Conservation (phyloP, 2,329 filamentous ascomycete genomes). For the Calonectria leucothoes region DNA sequence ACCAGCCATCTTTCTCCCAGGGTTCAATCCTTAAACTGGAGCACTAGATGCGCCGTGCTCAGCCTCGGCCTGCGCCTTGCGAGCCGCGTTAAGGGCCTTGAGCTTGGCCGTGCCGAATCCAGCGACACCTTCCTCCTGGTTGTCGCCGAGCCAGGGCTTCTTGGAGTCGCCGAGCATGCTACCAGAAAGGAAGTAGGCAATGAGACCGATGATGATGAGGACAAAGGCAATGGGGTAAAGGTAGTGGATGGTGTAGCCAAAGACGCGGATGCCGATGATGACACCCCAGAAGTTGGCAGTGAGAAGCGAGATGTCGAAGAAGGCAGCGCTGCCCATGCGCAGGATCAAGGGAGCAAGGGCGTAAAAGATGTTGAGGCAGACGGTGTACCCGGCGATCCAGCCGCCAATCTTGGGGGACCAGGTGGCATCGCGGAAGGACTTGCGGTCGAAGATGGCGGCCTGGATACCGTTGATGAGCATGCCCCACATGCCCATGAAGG, state of each 20-base stretch:
- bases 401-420: slow-evolving; percentile 79
- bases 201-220: slow-evolving; percentile 85
- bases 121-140: slow-evolving; percentile 83
- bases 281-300: slow-evolving; percentile 98
- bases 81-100: slow-evolving; percentile 72
- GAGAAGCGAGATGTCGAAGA: slow-evolving; percentile 95
- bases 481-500: slow-evolving; percentile 89
- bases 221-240: slow-evolving; percentile 97
- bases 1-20: neutral
- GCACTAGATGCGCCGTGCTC: slow-evolving; percentile 37
- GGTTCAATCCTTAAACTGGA: neutral
- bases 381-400: slow-evolving; percentile 90
- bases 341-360: slow-evolving; percentile 87
- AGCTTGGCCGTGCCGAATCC: slow-evolving; percentile 89
- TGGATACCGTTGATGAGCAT: slow-evolving; percentile 92
- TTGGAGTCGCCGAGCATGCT: slow-evolving; percentile 85
- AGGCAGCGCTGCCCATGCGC: slow-evolving; percentile 89
- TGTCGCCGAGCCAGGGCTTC: slow-evolving; percentile 94
- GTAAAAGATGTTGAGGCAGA: slow-evolving; percentile 88
- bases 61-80: slow-evolving; percentile 50
- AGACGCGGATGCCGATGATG: slow-evolving; percentile 89
- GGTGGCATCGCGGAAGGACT: slow-evolving; percentile 71
- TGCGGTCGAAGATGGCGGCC: slow-evolving; percentile 90
- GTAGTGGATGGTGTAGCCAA: slow-evolving; percentile 83
- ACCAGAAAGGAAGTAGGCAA: slow-evolving; percentile 89